phyloP scores from a whole-genome alignment of 1,139 yeast genomes.

The Protomyces arabidopsidicola region DNA sequence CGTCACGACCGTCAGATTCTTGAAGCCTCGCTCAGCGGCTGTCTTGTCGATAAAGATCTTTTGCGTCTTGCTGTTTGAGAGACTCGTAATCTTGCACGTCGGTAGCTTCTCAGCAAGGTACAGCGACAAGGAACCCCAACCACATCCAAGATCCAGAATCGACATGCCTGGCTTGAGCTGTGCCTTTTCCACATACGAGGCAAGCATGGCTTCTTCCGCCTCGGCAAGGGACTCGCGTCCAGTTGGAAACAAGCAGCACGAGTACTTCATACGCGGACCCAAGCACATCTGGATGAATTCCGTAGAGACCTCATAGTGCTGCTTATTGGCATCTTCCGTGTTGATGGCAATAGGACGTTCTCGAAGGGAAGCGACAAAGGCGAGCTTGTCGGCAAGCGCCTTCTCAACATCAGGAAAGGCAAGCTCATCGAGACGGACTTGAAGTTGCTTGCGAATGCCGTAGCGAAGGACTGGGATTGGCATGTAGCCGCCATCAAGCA shows the following conservation, averaged over 20 bases:
- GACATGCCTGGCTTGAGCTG: slow-evolving; percentile 38
- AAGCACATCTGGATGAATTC: slow-evolving; percentile 26
- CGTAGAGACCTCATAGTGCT: slow-evolving; percentile 26
- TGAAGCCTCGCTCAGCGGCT: slow-evolving; percentile 22
- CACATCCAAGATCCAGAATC: slow-evolving; percentile 46
- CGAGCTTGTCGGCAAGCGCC: slow-evolving; percentile 20
- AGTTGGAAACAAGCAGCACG: slow-evolving; percentile 24
- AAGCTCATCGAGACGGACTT: slow-evolving; percentile 15
- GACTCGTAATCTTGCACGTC: slow-evolving; percentile 15
- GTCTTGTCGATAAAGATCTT: slow-evolving; percentile 24
- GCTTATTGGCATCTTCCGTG: slow-evolving; percentile 25
- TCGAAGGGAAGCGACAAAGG: slow-evolving; percentile 14
- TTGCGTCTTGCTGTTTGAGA: slow-evolving; percentile 26
- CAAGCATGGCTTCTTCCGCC: slow-evolving; percentile 26
- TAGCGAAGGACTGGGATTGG: slow-evolving; percentile 21
- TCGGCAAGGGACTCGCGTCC: slow-evolving; percentile 9
- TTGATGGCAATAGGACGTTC: slow-evolving; percentile 24
- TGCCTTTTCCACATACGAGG: slow-evolving; percentile 51
- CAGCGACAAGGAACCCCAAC: slow-evolving; percentile 45
- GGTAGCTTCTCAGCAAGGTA: slow-evolving; percentile 39
- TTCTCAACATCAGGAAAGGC: slow-evolving; percentile 13
- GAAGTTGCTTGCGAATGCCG: slow-evolving; percentile 21
- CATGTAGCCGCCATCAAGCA: slow-evolving; percentile 22
- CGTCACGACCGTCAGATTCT: slow-evolving; percentile 25
- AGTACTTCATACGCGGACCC: slow-evolving; percentile 28